Percentiles rank a stretch among this genome's conserved stretches.
Conservation (phyloP, 106 monocot genomes). For the Posidonia australis region DNA sequence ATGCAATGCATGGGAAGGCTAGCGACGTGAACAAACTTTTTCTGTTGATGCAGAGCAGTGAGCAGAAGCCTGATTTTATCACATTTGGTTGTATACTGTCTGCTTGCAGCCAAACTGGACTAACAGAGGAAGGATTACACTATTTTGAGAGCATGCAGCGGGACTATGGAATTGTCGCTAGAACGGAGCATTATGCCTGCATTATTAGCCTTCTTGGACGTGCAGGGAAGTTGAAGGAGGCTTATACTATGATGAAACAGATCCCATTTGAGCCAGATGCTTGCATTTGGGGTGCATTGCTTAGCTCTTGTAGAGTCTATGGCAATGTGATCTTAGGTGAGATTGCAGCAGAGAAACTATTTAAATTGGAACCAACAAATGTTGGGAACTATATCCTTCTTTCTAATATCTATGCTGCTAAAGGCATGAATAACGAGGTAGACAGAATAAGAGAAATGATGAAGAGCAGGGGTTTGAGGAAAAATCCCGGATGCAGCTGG, state of each 20-base stretch:
- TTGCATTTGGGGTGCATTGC: constrained; percentile 76
- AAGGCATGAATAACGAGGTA: constrained; percentile 46
- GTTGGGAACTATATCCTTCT: constrained; percentile 75
- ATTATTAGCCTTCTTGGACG: constrained; percentile 68
- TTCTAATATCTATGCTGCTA: constrained; percentile 69
- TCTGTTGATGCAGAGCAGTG: constrained; percentile 29
- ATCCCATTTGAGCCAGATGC: constrained; percentile 60
- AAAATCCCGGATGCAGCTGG: constrained; percentile 77
- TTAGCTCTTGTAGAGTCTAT: constrained; percentile 60
- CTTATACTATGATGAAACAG: constrained; percentile 36
- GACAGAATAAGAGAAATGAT: constrained; percentile 41
- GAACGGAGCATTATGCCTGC: constrained; percentile 78
- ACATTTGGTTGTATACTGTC: constrained; percentile 60
- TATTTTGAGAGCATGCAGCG: constrained; percentile 49
- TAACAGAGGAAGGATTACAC: constrained; percentile 32
- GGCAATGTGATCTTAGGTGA: constrained; percentile 49
- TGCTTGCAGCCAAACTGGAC: constrained; percentile 62
- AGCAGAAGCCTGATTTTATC: constrained; percentile 41
- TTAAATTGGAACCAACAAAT: constrained; percentile 60
- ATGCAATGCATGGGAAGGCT: constrained; percentile 70
- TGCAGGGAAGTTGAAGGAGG: constrained; percentile 47
- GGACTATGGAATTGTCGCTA: constrained; percentile 32
- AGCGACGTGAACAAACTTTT: constrained; percentile 42
- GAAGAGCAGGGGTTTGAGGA: constrained; percentile 55
- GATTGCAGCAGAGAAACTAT: constrained; percentile 62